Percentiles rank a stretch among this genome's conserved stretches.
phyloP scores from a whole-genome alignment of 495 filamentous ascomycete species.

The Chlorociboria aeruginascens region DNA sequence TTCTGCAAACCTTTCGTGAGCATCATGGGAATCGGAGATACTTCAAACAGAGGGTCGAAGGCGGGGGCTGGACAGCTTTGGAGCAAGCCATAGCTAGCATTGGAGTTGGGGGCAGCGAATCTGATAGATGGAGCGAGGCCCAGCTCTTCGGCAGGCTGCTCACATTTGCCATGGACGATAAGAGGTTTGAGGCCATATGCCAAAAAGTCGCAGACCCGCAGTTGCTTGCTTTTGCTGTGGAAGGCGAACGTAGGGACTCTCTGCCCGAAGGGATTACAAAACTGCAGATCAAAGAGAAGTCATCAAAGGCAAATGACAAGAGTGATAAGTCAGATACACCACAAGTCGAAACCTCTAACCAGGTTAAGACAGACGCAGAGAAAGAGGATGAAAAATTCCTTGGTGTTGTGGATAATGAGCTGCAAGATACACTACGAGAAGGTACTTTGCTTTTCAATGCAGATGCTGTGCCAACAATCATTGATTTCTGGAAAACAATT shows the following conservation, averaged over 20 bases:
- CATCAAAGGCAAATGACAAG: background rate
- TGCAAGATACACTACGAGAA: slow-evolving; percentile 37
- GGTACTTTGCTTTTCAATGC: slow-evolving; percentile 47
- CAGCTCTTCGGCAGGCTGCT: slow-evolving; percentile 79
- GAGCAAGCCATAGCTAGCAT: slow-evolving; percentile 53
- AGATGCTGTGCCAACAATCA: slow-evolving; percentile 50
- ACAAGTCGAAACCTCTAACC: background rate
- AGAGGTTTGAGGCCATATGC: slow-evolving; percentile 37
- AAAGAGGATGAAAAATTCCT: slow-evolving; percentile 5
- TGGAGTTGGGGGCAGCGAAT: slow-evolving; percentile 44
- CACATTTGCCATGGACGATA: slow-evolving; percentile 70
- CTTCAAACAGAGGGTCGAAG: slow-evolving; percentile 59
- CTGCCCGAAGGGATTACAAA: background rate
- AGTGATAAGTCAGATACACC: background rate
- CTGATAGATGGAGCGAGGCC: slow-evolving; percentile 50
- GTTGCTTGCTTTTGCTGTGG: background rate
- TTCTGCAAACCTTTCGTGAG: slow-evolving; percentile 64
- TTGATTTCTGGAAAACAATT: slow-evolving; percentile 54
- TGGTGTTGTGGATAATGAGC: slow-evolving; percentile 23
- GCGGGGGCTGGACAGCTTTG: slow-evolving; percentile 68
- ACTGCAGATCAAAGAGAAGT: background rate
- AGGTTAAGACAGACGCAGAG: background rate
- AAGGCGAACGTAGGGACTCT: background rate
- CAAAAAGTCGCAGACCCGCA: slow-evolving; percentile 9
- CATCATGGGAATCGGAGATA: slow-evolving; percentile 82